A percentile compares a stretch with the other conserved stretches of the same genome.
These are phyloP conservation scores for Bryum argenteum DNA, from an alignment of 225 moss, liverwort and hornwort species.

Conservation along the genomic window DNA sequence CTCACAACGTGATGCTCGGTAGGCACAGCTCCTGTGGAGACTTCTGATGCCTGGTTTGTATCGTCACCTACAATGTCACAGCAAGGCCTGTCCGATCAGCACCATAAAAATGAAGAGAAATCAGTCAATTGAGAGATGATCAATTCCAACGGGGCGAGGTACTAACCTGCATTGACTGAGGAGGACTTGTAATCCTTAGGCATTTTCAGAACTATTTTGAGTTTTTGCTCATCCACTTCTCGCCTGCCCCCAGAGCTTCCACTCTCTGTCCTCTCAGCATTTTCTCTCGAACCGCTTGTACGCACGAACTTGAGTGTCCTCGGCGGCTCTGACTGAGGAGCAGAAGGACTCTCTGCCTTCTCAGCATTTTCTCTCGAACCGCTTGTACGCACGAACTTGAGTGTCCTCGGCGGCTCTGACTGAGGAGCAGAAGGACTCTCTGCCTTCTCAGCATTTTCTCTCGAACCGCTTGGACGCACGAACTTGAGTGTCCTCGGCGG, in stretches of 20 bases:
- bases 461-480: conserved; percentile 45
- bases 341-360: conserved; percentile 53
- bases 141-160: conserved; percentile 15
- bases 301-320: conserved; percentile 30
- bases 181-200: conserved; percentile 45
- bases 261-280: conserved; percentile 59
- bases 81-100: conserved; percentile 18
- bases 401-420: conserved; percentile 33
- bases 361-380: conserved; percentile 62
- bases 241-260: conserved; percentile 65
- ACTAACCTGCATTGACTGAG: conserved; percentile 53
- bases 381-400: conserved; percentile 41
- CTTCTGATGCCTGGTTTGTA: conserved; percentile 49
- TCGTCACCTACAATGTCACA: conserved; percentile 46
- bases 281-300: conserved; percentile 59
- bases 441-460: conserved; percentile 60
- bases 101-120: conserved; percentile 11
- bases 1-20: conserved; percentile 24
- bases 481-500: conserved; percentile 33
- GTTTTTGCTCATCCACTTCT: conserved; percentile 48
- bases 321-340: conserved; percentile 36
- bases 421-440: conserved; percentile 48
- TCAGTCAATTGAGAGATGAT: conserved; percentile 11
- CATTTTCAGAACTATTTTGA: conserved; percentile 57
- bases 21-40: conserved; percentile 53